These are phyloP conservation scores for Gossypium longicalyx DNA, from an alignment of 345 rosid genomes.

Conservation along the genomic window DNA sequence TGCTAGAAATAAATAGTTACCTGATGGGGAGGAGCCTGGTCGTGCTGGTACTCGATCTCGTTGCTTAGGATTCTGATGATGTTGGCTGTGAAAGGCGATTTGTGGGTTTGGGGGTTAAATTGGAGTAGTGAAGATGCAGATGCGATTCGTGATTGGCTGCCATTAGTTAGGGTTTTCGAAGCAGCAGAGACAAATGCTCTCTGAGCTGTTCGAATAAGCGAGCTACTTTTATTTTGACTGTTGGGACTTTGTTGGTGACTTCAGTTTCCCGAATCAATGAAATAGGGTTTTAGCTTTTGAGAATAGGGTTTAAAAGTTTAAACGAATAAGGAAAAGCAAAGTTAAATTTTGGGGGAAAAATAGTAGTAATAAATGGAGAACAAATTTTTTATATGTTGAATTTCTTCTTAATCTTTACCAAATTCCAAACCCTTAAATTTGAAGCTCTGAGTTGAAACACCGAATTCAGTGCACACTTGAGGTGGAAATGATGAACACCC, in stretches of 20 bases:
- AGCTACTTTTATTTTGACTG: background rate
- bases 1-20: conserved; percentile 20
- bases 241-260: background rate
- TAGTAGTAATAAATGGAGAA: too few species aligned
- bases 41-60: conserved; percentile 54
- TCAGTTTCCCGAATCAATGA: background rate
- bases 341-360: too few species aligned
- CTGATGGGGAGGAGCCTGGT: conserved; percentile 57
- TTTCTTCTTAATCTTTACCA: too few species aligned
- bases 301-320: background rate
- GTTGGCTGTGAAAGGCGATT: conserved; percentile 54
- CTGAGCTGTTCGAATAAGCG: background rate
- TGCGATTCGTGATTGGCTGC: background rate
- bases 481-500: too few species aligned
- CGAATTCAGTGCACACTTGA: too few species aligned
- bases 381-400: too few species aligned
- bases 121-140: background rate
- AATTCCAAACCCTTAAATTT: too few species aligned
- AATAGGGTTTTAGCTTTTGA: background rate
- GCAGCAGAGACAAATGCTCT: background rate
- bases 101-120: conserved; percentile 14
- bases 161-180: background rate
- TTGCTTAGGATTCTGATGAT: conserved; percentile 58
- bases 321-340: too few species aligned
- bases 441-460: too few species aligned